These are phyloP conservation scores for Ophiocordyceps australis DNA, from an alignment of 2,329 filamentous ascomycete species.

Conservation along the genomic window DNA sequence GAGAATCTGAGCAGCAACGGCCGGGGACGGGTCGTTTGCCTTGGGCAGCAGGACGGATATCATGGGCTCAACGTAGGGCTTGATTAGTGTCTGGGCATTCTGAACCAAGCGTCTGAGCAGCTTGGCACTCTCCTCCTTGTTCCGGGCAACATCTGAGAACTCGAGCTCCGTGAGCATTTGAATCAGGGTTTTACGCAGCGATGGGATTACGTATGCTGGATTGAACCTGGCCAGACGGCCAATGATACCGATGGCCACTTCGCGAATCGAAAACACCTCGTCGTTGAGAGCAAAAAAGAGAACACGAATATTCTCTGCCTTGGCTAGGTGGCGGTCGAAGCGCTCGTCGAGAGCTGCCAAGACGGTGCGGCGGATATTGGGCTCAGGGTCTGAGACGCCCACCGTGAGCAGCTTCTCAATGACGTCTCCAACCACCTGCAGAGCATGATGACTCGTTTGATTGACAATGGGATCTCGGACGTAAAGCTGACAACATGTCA, in stretches of 20 bases:
- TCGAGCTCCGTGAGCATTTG: slow-evolving; percentile 93
- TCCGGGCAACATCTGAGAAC: slow-evolving; percentile 82
- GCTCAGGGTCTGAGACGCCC: slow-evolving; percentile 78
- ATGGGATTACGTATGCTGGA: slow-evolving; percentile 93
- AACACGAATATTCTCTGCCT: slow-evolving; percentile 92
- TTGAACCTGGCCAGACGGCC: slow-evolving; percentile 82
- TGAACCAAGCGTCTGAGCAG: slow-evolving; percentile 83
- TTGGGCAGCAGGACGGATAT: slow-evolving; percentile 89
- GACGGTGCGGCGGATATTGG: slow-evolving; percentile 77
- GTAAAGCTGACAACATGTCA: slow-evolving; percentile 96
- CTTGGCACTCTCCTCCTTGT: slow-evolving; percentile 92
- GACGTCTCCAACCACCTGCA: slow-evolving; percentile 93
- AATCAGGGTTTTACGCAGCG: slow-evolving; percentile 82
- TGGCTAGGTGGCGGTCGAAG: slow-evolving; percentile 91
- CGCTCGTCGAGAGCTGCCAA: slow-evolving; percentile 77
- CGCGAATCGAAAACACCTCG: slow-evolving; percentile 78
- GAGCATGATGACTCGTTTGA: slow-evolving; percentile 90
- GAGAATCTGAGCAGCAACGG: slow-evolving; percentile 86
- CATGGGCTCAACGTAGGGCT: slow-evolving; percentile 94
- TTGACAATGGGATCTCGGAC: slow-evolving; percentile 94
- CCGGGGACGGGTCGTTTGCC: slow-evolving; percentile 65
- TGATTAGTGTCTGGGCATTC: slow-evolving; percentile 83
- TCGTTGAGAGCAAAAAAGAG: slow-evolving; percentile 93
- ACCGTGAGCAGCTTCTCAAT: slow-evolving; percentile 94
- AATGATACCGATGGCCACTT: slow-evolving; percentile 92